phyloP scores from a whole-genome alignment of 2,329 filamentous ascomycete species.

The Ascochyta viciae-villosae region DNA sequence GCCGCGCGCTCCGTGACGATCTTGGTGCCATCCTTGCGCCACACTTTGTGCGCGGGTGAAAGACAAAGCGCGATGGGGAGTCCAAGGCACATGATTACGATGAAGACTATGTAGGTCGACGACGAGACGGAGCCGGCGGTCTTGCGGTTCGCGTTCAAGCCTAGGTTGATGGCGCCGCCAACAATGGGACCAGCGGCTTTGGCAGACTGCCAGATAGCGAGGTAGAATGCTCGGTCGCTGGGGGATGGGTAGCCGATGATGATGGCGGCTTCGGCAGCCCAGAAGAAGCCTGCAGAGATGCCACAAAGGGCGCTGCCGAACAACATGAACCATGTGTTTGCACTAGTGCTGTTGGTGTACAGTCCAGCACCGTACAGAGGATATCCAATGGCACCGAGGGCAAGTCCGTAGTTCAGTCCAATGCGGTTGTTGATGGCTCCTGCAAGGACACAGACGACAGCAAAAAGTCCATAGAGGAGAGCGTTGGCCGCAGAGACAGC shows the following conservation, averaged over 20 bases:
- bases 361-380: conserved; percentile 52
- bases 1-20: conserved; percentile 35
- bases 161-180: conserved; percentile 60
- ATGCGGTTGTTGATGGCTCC: conserved; percentile 51
- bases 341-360: conserved; percentile 49
- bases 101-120: conserved; percentile 55
- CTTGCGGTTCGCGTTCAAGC: conserved; percentile 52
- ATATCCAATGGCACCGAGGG: conserved; percentile 54
- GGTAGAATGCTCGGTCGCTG: conserved; percentile 46
- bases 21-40: conserved; percentile 52
- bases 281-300: conserved; percentile 52
- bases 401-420: conserved; percentile 44
- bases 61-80: conserved; percentile 53
- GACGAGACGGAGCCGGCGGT: conserved; percentile 49
- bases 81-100: conserved; percentile 57
- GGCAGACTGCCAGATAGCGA: conserved; percentile 46
- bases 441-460: conserved; percentile 40
- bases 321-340: conserved; percentile 52
- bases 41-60: conserved; percentile 55
- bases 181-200: conserved; percentile 53
- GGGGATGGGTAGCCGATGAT: conserved; percentile 52
- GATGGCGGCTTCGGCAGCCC: conserved; percentile 52
- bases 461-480: conserved; percentile 43
- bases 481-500: conserved; percentile 45
- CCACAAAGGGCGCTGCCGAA: conserved; percentile 50